These are phyloP conservation scores for Dictyophora rubrovolvata DNA, from an alignment of 768 basidiomycete species.

Conservation along the genomic window DNA sequence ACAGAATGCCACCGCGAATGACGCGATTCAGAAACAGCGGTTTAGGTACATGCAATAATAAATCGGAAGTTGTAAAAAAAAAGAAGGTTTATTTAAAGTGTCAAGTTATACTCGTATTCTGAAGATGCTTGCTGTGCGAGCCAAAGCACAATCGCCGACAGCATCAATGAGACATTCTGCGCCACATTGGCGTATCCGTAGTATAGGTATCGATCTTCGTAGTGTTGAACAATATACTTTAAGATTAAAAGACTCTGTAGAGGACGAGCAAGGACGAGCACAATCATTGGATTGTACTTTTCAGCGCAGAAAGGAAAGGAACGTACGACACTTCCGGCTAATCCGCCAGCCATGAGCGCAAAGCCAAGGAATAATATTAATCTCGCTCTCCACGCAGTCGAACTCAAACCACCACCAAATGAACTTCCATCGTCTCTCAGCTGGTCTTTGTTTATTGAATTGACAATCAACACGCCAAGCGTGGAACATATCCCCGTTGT, in stretches of 20 bases:
- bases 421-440: conserved; percentile 56
- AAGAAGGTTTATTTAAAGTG: conserved; percentile 43
- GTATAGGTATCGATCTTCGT: conserved; percentile 68
- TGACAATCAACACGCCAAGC: conserved; percentile 85
- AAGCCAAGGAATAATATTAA: conserved; percentile 91
- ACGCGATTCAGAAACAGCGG: no score
- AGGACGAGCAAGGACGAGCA: no score
- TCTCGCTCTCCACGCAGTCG: conserved; percentile 85
- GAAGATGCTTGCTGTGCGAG: conserved; percentile 73
- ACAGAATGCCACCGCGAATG: no score
- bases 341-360: conserved; percentile 92
- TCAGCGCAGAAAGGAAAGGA: background rate
- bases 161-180: conserved; percentile 79
- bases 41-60: no score
- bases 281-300: no score
- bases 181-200: conserved; percentile 96
- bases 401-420: conserved; percentile 55
- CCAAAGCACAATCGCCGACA: conserved; percentile 85
- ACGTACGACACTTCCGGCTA: conserved; percentile 94
- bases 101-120: conserved; percentile 92
- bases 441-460: conserved; percentile 90
- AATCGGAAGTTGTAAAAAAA: no score
- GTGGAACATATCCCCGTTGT: conserved; percentile 91
- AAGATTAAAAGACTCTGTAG: conserved; percentile 74
- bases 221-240: conserved; percentile 75